Evolutionary conservation across 768 basidiomycete genomes (phyloP).

Genomic region (Macrolepiota albuminosa): DNA sequence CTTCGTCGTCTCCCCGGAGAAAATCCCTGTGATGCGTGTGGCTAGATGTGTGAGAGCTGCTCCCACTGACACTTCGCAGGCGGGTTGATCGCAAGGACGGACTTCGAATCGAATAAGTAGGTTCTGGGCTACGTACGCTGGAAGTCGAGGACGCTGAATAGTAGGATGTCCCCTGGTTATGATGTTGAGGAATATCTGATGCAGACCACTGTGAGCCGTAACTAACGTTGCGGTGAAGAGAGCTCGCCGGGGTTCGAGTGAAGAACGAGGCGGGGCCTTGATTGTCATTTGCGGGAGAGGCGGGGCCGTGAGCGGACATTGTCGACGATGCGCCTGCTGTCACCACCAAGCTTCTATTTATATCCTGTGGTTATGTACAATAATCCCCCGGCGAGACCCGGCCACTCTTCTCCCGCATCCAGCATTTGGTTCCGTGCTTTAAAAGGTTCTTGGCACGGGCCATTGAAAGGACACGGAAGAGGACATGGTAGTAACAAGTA

Average conservation of each 20-base stretch:
- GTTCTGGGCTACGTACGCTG: constrained; percentile 37
- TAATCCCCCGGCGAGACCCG: constrained; percentile 22
- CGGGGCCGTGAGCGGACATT: constrained; percentile 25
- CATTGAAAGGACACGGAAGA: background rate
- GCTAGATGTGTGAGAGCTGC: constrained; percentile 48
- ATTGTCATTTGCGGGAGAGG: constrained; percentile 29
- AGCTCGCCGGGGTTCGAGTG: constrained; percentile 41
- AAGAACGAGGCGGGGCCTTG: constrained; percentile 29
- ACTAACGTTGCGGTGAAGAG: constrained; percentile 40
- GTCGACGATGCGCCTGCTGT: constrained; percentile 20
- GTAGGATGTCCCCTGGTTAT: constrained; percentile 68
- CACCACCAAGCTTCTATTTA: constrained; percentile 3
- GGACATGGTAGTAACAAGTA: constrained; percentile 17
- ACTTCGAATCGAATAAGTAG: constrained; percentile 41
- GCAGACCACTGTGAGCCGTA: constrained; percentile 57
- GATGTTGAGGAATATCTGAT: constrained; percentile 56
- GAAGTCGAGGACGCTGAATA: constrained; percentile 42
- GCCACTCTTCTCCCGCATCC: background rate
- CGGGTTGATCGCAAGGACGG: constrained; percentile 50
- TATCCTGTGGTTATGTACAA: background rate
- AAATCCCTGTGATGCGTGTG: constrained; percentile 36
- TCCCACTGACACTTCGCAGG: constrained; percentile 56
- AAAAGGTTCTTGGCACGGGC: background rate
- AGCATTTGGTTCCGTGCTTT: background rate
- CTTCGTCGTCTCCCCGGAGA: constrained; percentile 53